Evolutionary conservation across 805 yeast genomes (phyloP), one percentile per base, ranked within the genome.

Genomic region (Suhomyces pyralidae): DNA sequence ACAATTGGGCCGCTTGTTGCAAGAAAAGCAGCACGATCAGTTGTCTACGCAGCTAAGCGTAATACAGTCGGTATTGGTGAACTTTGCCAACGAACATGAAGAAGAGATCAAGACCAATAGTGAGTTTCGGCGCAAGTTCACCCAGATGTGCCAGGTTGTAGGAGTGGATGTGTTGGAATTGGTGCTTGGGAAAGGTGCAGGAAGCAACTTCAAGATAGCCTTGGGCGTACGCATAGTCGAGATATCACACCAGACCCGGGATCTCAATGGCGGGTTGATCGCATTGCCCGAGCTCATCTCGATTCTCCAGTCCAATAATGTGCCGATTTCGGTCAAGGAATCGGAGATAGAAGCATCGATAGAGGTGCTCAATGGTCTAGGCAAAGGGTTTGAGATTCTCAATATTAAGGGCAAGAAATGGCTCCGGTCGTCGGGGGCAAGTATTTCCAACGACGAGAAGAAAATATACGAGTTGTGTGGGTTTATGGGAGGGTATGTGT

Each of bases 181-280:
- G 49, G 57, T 68, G 5, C 56, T 56, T 53, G 61, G 63, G n/a
- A 56, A 71, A 64, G 12, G 44, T 19, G 25, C 66, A 61, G 72
- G 19, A 63, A 74, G 73, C 6, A 91, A 86, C 59, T 86, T 80
- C 58, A 78, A 79, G 55, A 81, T 83, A 54, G 90, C 86, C 40
- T 68, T 93, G 17, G 83, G 90, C 2, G 86, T 90, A 12, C 81
- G 85, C 52, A 74, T 91, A 14, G 85, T 91, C 12, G 96, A 91
- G 60, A 74, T 85, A 3, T 88, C 96, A 62, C 82, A 85, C 50
- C 74, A 77, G 22, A 86, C 93, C 2, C 71, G 85, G 57, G 84
- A 80, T 52, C 71, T 84, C 54, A 92, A 90, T 63, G 97, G 97
- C 14, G 97, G 97, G 0, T 73, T 90, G 12, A 80, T 91, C 20